Conservation (phyloP, 2,329 filamentous ascomycete species). For the Leptographium flavum region DNA sequence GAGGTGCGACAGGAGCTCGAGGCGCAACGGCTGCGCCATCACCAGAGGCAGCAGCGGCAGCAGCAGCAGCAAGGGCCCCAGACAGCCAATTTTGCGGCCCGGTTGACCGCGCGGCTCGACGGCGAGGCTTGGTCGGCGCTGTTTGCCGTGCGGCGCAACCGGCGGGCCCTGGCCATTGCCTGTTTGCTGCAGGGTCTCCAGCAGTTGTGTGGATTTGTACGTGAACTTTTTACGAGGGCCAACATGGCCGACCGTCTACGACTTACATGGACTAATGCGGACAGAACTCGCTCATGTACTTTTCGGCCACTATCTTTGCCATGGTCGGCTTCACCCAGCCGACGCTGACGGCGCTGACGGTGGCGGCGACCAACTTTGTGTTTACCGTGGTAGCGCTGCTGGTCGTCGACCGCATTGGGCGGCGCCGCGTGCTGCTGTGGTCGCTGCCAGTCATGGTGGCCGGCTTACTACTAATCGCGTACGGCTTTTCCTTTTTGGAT, state of each 20-base stretch:
- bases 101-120: slow-evolving; percentile 19
- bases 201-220: slow-evolving; percentile 72
- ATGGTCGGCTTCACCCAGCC: slow-evolving; percentile 66
- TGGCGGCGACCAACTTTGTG: slow-evolving; percentile 71
- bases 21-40: slow-evolving; percentile 28
- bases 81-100: slow-evolving; percentile 7
- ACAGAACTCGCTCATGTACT: slow-evolving; percentile 84
- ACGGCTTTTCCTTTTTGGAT: slow-evolving; percentile 55
- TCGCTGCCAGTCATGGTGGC: slow-evolving; percentile 74
- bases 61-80: background rate
- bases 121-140: slow-evolving; percentile 37
- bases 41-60: background rate
- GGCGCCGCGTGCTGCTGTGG: slow-evolving; percentile 64
- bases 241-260: no score
- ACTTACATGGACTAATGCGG: no score
- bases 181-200: slow-evolving; percentile 78
- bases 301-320: slow-evolving; percentile 68
- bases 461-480: slow-evolving; percentile 55
- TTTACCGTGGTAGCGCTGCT: slow-evolving; percentile 64
- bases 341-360: slow-evolving; percentile 61
- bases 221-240: slow-evolving; percentile 19
- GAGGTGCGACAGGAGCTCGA: slow-evolving; percentile 59
- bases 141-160: slow-evolving; percentile 44
- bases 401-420: slow-evolving; percentile 66
- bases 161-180: slow-evolving; percentile 68